These are phyloP conservation scores for Eutypella sp. DNA, from an alignment of 2,329 filamentous ascomycete species.

Conservation along the genomic window DNA sequence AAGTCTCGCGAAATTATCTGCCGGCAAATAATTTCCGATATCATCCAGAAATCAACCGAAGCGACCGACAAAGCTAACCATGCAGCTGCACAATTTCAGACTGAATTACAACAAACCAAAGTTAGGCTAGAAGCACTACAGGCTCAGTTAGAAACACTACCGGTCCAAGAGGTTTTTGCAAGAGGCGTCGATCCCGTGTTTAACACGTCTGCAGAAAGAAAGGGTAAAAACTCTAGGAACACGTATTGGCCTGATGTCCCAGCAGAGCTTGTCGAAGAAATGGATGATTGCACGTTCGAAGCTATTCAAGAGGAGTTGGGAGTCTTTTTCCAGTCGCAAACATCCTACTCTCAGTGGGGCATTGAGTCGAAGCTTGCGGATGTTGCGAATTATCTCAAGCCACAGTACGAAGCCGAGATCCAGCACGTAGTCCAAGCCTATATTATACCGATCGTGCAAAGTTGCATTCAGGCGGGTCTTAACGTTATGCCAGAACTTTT, in stretches of 20 bases:
- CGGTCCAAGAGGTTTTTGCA: too few relatives aligned
- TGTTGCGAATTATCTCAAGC: neutral
- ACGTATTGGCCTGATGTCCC: neutral
- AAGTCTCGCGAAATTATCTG: too few relatives aligned
- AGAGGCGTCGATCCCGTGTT: too few relatives aligned
- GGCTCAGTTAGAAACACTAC: too few relatives aligned
- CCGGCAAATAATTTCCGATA: too few relatives aligned
- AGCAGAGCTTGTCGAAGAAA: neutral
- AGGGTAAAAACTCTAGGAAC: neutral
- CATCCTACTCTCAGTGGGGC: neutral
- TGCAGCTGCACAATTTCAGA: too few relatives aligned
- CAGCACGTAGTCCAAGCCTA: neutral
- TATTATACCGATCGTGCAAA: neutral
- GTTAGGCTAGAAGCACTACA: too few relatives aligned
- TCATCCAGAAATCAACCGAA: too few relatives aligned
- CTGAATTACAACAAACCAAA: too few relatives aligned
- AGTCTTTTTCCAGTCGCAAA: neutral
- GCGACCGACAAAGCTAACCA: too few relatives aligned
- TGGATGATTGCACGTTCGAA: neutral
- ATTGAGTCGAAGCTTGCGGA: neutral
- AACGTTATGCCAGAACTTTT: neutral
- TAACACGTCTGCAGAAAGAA: neutral
- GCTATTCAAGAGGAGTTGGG: neutral
- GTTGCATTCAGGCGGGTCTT: neutral
- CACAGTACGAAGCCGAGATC: neutral